These are phyloP conservation scores for Clausena lansium DNA, from an alignment of 345 rosid species.

Conservation along the genomic window DNA sequence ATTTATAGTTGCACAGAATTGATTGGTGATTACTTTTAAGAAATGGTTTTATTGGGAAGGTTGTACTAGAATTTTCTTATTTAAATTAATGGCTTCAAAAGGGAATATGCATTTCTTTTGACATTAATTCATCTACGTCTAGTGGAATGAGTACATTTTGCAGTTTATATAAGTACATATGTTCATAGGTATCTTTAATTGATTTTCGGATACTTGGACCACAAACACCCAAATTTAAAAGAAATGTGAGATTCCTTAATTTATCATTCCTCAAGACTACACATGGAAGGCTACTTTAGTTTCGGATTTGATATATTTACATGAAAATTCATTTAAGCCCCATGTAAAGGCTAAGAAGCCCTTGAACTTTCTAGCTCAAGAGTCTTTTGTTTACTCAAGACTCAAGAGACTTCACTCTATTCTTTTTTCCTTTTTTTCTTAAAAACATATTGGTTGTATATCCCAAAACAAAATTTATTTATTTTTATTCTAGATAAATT, in stretches of 20 bases:
- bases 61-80: no score
- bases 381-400: conserved; percentile 43
- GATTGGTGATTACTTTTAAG: not conserved
- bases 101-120: no score
- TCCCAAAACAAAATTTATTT: no score
- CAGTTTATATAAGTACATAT: not conserved
- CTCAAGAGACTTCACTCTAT: not conserved
- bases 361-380: conserved; percentile 68
- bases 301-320: no score
- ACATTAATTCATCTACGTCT: no score
- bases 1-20: not conserved
- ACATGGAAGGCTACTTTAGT: not conserved
- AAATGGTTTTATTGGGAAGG: no score
- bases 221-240: conserved; percentile 63
- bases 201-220: conserved; percentile 68
- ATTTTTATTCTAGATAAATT: no score
- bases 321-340: conserved; percentile 13
- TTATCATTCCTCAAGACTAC: not conserved
- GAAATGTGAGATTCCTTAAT: conserved; percentile 56
- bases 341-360: conserved; percentile 62
- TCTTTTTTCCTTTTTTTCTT: not conserved
- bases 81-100: not conserved
- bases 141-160: not conserved
- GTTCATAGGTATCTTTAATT: not conserved
- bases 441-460: no score